A percentile compares a stretch with the other conserved stretches of the same genome.
Evolutionary conservation across 805 yeast genomes (phyloP).

Genomic region (Zygosaccharomyces kombuchaensis): DNA sequence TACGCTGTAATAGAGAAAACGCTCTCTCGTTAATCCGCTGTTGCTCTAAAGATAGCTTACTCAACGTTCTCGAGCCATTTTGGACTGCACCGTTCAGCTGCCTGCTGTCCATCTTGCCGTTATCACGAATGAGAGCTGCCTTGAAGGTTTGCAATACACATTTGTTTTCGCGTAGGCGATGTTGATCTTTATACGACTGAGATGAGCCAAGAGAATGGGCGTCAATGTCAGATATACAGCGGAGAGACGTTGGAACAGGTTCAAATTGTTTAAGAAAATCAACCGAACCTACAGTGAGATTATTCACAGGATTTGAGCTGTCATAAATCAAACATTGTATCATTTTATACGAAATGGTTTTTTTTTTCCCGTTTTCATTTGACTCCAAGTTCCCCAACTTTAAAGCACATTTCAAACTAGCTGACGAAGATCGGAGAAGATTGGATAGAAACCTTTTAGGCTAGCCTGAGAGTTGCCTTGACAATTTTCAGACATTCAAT

Average conservation of each 20-base stretch:
- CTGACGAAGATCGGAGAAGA: background rate
- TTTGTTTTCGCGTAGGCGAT: conserved; percentile 13
- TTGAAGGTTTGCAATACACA: background rate
- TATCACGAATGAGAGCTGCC: background rate
- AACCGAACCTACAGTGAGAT: background rate
- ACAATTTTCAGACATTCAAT: background rate
- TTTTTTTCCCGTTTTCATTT: background rate
- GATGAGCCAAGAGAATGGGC: background rate
- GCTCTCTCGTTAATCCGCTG: conserved; percentile 32
- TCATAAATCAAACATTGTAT: background rate
- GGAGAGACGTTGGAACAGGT: background rate
- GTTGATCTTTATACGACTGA: background rate
- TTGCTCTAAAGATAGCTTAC: conserved; percentile 20
- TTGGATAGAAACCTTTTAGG: background rate
- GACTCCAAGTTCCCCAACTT: background rate
- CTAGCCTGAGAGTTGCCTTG: background rate
- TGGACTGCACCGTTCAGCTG: conserved; percentile 14
- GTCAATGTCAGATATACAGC: background rate
- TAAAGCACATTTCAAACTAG: background rate
- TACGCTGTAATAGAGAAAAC: conserved; percentile 27
- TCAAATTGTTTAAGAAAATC: too few relatives aligned
- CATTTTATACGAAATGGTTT: background rate
- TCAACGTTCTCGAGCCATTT: conserved; percentile 16
- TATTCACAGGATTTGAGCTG: background rate
- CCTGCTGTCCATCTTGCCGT: conserved; percentile 4